These are phyloP conservation scores for Halophytophthora batemanensis DNA, from an alignment of 352 stramenopile species.

Conservation along the genomic window DNA sequence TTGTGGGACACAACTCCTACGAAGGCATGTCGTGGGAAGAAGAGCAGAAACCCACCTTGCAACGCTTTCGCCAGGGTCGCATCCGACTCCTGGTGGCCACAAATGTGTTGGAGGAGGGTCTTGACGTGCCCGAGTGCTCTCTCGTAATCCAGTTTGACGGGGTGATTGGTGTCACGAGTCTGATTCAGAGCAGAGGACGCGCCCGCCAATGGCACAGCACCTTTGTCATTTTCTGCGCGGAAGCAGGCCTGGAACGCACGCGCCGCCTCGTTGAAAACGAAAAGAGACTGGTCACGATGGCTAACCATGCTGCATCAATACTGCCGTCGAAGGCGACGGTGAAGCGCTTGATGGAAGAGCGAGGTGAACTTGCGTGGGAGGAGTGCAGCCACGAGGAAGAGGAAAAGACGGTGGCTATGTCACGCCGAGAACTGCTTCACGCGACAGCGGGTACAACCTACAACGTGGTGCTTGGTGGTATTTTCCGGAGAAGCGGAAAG, in stretches of 20 bases:
- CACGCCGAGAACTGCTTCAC: constrained; percentile 20
- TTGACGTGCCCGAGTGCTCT: constrained; percentile 77
- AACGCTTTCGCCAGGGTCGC: constrained; percentile 58
- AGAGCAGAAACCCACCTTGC: constrained; percentile 69
- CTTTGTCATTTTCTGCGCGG: constrained; percentile 70
- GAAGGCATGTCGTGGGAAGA: constrained; percentile 82
- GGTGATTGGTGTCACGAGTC: constrained; percentile 59
- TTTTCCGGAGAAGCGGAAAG: constrained; percentile 19
- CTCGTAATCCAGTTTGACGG: constrained; percentile 79
- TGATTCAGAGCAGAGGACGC: constrained; percentile 76
- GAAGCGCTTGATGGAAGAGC: constrained; percentile 29
- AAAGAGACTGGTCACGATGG: constrained; percentile 35
- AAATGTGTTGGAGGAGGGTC: constrained; percentile 76
- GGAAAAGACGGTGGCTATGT: constrained; percentile 3
- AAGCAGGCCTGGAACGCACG: constrained; percentile 34
- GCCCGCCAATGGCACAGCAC: constrained; percentile 50
- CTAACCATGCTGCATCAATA: constrained; percentile 29
- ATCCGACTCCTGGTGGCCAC: constrained; percentile 75
- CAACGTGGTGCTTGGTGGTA: constrained; percentile 37
- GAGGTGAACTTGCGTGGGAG: constrained; percentile 3
- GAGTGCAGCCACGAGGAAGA: not conserved
- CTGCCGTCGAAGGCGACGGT: constrained; percentile 49
- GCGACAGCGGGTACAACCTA: constrained; percentile 34
- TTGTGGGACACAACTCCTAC: constrained; percentile 79
- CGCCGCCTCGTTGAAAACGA: constrained; percentile 59